Percentiles rank a stretch among this genome's conserved stretches.
Evolutionary conservation across 73 alveolate genomes (phyloP).

Genomic region (Paramecium pentaurelia): DNA sequence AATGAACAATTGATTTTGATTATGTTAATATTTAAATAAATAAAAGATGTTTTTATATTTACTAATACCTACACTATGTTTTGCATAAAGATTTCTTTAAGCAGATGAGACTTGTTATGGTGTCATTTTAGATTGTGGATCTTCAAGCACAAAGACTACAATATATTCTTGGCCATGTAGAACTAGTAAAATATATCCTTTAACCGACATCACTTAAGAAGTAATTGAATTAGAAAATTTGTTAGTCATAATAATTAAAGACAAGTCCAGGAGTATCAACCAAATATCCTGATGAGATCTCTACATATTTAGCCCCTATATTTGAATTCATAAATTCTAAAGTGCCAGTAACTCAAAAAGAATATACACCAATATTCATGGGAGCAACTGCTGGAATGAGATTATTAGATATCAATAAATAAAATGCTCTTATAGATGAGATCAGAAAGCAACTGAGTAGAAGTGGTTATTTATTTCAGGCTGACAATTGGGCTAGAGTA

Average conservation of each 20-base stretch:
- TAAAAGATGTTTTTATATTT: neutral
- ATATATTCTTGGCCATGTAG: constrained; percentile 51
- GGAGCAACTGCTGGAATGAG: constrained; percentile 68
- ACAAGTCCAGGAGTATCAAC: neutral
- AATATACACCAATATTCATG: constrained; percentile 46
- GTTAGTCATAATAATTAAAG: neutral
- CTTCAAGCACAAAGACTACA: constrained; percentile 46
- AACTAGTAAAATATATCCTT: neutral
- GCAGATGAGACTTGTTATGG: constrained; percentile 47
- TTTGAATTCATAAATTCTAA: neutral
- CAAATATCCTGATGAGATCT: neutral
- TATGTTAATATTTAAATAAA: neutral
- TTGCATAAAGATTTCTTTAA: neutral
- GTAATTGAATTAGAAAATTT: neutral
- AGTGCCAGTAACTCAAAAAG: constrained; percentile 25
- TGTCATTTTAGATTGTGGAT: constrained; percentile 49
- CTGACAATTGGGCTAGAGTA: constrained; percentile 43
- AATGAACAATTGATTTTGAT: neutral
- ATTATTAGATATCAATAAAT: constrained; percentile 24
- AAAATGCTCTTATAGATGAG: constrained; percentile 42
- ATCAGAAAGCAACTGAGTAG: neutral
- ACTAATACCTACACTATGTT: neutral
- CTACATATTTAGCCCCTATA: neutral
- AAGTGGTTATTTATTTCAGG: constrained; percentile 46
- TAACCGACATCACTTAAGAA: neutral